Percentiles rank a stretch among this genome's conserved stretches.
phyloP scores from a whole-genome alignment of 129 eudicot genomes.

The Erigeron canadensis region DNA sequence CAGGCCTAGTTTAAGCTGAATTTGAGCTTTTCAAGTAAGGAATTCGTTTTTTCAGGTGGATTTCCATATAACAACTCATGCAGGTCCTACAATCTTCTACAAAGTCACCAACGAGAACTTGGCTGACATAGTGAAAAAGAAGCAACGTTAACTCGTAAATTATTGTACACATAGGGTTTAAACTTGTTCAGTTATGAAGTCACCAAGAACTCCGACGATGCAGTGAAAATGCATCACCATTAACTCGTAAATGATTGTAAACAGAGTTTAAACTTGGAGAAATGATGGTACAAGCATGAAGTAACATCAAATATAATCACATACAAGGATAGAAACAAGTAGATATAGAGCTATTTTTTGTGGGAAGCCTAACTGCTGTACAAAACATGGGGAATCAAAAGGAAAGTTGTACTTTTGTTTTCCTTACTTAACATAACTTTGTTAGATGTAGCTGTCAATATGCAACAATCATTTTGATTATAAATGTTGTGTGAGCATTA shows the following conservation, averaged over 20 bases:
- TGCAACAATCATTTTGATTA: not conserved
- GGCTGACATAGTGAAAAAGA: conserved; percentile 13
- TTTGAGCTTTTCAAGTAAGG: not conserved
- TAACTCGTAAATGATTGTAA: conserved; percentile 23
- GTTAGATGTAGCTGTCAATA: conserved; percentile 15
- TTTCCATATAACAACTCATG: not conserved
- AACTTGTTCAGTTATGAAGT: not conserved
- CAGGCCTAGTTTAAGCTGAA: conserved; percentile 4
- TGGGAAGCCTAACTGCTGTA: conserved; percentile 33
- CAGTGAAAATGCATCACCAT: conserved; percentile 7
- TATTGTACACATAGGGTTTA: not conserved
- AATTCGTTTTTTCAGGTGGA: conserved; percentile 19
- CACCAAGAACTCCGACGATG: conserved; percentile 1
- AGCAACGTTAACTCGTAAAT: not conserved
- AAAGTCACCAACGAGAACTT: conserved; percentile 4
- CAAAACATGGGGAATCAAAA: conserved; percentile 32
- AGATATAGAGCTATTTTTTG: conserved; percentile 15
- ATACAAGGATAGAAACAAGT: conserved; percentile 18
- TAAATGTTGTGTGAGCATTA: not conserved
- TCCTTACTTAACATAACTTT: conserved; percentile 4
- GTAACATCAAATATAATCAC: not conserved
- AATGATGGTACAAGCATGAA: conserved; percentile 5
- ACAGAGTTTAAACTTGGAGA: conserved; percentile 19
- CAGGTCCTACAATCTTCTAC: conserved; percentile 7
- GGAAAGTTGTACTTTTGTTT: conserved; percentile 8